A percentile compares a stretch with the other conserved stretches of the same genome.
Evolutionary conservation across 169 alveolate species (phyloP).

Genomic region (Prorocentrum cordatum): DNA sequence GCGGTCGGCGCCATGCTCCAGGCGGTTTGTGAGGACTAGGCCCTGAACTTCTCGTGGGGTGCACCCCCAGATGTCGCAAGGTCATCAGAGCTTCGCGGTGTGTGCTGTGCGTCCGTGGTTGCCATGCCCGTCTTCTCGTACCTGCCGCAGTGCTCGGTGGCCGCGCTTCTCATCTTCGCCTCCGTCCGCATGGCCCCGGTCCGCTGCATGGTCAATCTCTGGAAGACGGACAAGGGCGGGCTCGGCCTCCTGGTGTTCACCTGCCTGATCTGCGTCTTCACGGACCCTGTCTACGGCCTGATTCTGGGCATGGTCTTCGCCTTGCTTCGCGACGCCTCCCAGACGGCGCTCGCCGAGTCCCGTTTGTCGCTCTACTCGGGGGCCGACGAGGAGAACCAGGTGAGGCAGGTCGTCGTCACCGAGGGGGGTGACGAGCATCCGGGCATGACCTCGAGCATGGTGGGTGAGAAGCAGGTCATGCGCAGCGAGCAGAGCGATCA

Average conservation of each 20-base stretch:
- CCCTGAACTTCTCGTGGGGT: neutral
- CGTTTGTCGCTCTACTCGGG: no score
- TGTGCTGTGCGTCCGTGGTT: neutral
- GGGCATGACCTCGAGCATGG: no score
- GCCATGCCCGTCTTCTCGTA: conserved; percentile 1
- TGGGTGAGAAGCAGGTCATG: no score
- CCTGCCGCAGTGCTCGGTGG: conserved; percentile 37
- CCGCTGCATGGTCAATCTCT: conserved; percentile 10
- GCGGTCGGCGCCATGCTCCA: conserved; percentile 45
- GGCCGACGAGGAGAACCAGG: no score
- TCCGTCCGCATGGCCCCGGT: conserved; percentile 42
- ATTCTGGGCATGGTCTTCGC: conserved; percentile 54
- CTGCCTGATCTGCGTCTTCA: conserved; percentile 16
- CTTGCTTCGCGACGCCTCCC: conserved; percentile 19
- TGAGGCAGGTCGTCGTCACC: no score
- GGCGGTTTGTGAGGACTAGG: conserved; percentile 32
- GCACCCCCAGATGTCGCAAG: conserved; percentile 40
- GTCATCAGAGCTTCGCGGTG: conserved; percentile 46
- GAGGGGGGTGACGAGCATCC: no score
- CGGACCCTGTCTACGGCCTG: conserved; percentile 49
- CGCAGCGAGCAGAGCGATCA: no score
- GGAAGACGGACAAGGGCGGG: conserved; percentile 14
- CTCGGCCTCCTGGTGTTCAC: conserved; percentile 24
- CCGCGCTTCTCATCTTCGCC: conserved; percentile 35
- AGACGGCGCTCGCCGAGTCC: conserved; percentile 36